These are phyloP conservation scores for Bruguiera parviflora DNA, from an alignment of 345 rosid genomes.

Conservation along the genomic window DNA sequence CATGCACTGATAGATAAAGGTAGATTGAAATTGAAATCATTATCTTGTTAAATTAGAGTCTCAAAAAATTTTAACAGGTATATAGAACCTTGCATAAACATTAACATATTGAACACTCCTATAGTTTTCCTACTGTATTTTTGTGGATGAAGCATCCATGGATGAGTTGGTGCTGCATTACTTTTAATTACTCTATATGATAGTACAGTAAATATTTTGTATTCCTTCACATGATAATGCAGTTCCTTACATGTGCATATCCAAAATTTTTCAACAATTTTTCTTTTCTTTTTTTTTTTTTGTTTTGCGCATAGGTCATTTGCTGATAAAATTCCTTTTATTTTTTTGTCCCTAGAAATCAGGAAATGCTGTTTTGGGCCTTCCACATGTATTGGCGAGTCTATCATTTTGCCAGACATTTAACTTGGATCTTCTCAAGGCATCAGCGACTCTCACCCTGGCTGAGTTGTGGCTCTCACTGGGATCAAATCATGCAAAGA, in stretches of 20 bases:
- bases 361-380: slow-evolving; percentile 89
- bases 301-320: not conserved
- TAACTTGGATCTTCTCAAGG: slow-evolving; percentile 95
- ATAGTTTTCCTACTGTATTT: too few species aligned
- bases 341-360: slow-evolving; percentile 59
- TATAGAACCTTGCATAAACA: too few species aligned
- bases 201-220: too few species aligned
- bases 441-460: slow-evolving; percentile 82
- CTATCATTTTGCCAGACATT: slow-evolving; percentile 92
- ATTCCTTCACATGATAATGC: not conserved
- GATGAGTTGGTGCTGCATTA: too few species aligned
- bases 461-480: slow-evolving; percentile 92
- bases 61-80: too few species aligned
- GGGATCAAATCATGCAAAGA: slow-evolving; percentile 78
- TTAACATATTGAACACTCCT: too few species aligned
- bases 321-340: slow-evolving; percentile 3
- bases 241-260: not conserved
- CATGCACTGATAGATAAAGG: not conserved
- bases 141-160: too few species aligned
- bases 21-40: not conserved
- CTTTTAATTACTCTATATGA: too few species aligned
- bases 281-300: not conserved
- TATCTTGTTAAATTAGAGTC: not conserved
- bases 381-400: slow-evolving; percentile 92
- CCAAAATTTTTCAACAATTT: too few species aligned